phyloP scores from a whole-genome alignment of 768 basidiomycete genomes.

The Leccinellum luteum region DNA sequence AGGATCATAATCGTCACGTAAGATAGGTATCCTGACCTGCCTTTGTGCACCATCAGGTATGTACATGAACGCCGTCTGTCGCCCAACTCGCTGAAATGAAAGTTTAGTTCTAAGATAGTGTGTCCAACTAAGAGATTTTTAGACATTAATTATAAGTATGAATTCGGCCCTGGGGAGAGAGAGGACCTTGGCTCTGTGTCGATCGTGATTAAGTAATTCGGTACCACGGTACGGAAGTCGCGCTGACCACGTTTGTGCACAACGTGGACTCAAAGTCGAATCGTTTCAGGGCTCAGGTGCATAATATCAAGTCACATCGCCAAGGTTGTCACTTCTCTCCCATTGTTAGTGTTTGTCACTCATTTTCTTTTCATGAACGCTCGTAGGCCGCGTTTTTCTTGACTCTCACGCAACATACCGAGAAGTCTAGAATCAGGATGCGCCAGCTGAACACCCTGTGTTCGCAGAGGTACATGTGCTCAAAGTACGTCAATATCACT shows the following conservation, averaged over 20 bases:
- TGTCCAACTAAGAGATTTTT: background rate
- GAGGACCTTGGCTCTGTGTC: slow-evolving; percentile 3
- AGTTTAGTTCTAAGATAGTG: background rate
- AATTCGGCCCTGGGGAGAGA: background rate
- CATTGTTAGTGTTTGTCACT: slow-evolving; percentile 20
- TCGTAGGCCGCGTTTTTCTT: slow-evolving; percentile 34
- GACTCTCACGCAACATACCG: slow-evolving; percentile 35
- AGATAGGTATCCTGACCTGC: background rate
- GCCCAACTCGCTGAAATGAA: slow-evolving; percentile 13
- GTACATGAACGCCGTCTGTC: slow-evolving; percentile 21
- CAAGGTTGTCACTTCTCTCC: slow-evolving; percentile 17
- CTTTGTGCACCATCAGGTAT: background rate
- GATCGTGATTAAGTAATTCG: slow-evolving; percentile 26
- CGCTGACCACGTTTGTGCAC: slow-evolving; percentile 17
- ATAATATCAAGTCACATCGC: slow-evolving; percentile 26
- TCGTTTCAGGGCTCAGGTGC: slow-evolving; percentile 24
- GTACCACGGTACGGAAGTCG: slow-evolving; percentile 17
- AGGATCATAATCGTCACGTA: background rate
- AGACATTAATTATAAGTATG: background rate
- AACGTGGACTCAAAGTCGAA: slow-evolving; percentile 20
- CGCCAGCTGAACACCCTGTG: slow-evolving; percentile 25
- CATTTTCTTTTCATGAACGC: slow-evolving; percentile 26
- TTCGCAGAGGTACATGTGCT: slow-evolving; percentile 28
- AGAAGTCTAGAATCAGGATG: slow-evolving; percentile 32
- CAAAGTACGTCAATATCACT: slow-evolving; percentile 33